Percentiles rank a stretch among this genome's conserved stretches.
Evolutionary conservation across 441 rosid species (phyloP).

Genomic region (Capsella rubella): DNA sequence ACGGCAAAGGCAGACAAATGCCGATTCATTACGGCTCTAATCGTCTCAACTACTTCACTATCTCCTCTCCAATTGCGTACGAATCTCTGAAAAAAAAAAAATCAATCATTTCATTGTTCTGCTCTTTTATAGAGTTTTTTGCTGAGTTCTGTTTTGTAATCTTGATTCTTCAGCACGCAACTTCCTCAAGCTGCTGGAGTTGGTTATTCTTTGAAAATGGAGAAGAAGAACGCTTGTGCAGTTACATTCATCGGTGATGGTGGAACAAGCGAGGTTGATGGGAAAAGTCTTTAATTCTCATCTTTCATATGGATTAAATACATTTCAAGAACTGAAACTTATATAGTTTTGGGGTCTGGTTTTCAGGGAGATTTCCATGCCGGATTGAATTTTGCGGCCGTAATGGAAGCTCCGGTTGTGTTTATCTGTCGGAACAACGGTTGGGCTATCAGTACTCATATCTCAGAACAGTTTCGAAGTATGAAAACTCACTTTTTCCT

Average conservation of each 20-base stretch:
- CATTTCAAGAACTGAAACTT: conserved; percentile 9
- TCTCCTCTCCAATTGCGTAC: conserved; percentile 84
- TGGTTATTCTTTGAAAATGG: conserved; percentile 83
- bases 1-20: conserved; percentile 86
- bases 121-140: neutral
- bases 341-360: neutral
- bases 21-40: conserved; percentile 83
- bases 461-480: conserved; percentile 80
- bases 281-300: neutral
- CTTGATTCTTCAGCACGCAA: conserved; percentile 58
- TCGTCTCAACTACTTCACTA: conserved; percentile 62
- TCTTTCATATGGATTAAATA: neutral
- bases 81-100: neutral
- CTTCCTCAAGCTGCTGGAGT: conserved; percentile 86
- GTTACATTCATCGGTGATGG: conserved; percentile 76
- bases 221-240: conserved; percentile 65
- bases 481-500: conserved; percentile 29
- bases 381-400: conserved; percentile 84
- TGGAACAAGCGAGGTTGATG: conserved; percentile 69
- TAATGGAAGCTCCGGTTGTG: conserved; percentile 70
- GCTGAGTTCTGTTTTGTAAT: conserved; percentile 1
- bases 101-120: neutral
- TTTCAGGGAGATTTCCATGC: conserved; percentile 88
- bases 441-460: conserved; percentile 83
- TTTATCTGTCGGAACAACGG: conserved; percentile 85